Evolutionary conservation across 2,329 filamentous ascomycete species (phyloP).

Genomic region (Apiospora arundinis): DNA sequence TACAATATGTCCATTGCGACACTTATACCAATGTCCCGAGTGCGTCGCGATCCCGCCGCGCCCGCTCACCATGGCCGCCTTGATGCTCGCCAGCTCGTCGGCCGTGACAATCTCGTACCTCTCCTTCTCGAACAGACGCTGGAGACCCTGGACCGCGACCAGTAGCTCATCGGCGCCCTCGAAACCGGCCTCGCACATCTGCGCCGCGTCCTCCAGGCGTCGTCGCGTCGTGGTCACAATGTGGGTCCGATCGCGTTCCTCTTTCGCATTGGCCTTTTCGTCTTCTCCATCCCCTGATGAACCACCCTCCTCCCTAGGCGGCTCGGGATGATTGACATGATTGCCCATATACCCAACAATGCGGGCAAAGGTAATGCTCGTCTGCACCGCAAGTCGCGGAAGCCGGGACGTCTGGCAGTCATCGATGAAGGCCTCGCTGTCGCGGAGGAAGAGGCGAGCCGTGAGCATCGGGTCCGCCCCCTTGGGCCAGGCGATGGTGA

Average conservation of each 20-base stretch:
- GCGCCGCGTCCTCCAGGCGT: background rate
- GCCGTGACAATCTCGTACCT: slow-evolving; percentile 62
- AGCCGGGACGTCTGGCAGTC: background rate
- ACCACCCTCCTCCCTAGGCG: background rate
- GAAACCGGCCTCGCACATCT: slow-evolving; percentile 50
- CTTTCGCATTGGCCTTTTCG: background rate
- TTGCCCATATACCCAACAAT: background rate
- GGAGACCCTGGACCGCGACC: slow-evolving; percentile 52
- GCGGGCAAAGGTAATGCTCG: background rate
- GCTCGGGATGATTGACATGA: fast-evolving
- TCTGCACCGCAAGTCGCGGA: background rate
- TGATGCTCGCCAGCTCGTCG: slow-evolving; percentile 54
- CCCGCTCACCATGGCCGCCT: background rate
- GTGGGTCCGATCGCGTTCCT: background rate
- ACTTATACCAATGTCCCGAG: slow-evolving; percentile 67
- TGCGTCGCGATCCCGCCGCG: background rate
- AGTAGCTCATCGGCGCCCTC: slow-evolving; percentile 54
- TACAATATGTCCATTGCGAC: slow-evolving; percentile 55
- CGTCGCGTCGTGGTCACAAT: background rate
- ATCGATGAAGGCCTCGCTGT: background rate
- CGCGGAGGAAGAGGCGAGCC: background rate
- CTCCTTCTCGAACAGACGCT: slow-evolving; percentile 52
- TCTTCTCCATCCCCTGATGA: background rate
- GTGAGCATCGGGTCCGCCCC: background rate
- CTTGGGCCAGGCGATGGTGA: background rate